Conservation (phyloP, 2,329 filamentous ascomycete genomes). For the Trichophyton schoenleinii region DNA sequence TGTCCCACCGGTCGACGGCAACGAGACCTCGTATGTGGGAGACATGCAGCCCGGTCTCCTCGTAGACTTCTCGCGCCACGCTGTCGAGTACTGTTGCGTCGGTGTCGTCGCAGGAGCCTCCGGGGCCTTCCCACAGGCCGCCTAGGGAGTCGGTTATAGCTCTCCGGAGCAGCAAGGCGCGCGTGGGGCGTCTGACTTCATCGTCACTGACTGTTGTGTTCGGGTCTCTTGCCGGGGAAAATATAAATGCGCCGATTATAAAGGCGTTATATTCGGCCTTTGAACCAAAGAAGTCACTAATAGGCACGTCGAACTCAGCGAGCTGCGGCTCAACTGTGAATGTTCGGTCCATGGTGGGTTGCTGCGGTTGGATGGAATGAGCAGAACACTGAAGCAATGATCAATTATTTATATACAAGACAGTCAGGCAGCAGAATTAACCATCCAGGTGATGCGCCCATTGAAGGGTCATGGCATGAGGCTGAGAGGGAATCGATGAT, state of each 20-base stretch:
- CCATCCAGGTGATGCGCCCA: not conserved
- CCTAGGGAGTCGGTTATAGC: not conserved
- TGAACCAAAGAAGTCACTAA: not conserved
- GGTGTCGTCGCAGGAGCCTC: constrained; percentile 4
- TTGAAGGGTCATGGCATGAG: not conserved
- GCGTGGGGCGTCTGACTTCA: not conserved
- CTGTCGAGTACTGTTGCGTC: constrained; percentile 3
- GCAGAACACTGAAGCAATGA: not conserved
- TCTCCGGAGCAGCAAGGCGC: not conserved
- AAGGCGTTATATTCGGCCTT: not conserved
- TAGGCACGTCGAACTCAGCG: constrained; percentile 1
- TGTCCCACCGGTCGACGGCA: constrained; percentile 1
- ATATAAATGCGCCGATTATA: constrained; percentile 3
- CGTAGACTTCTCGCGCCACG: not conserved
- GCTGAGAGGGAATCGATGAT: not conserved
- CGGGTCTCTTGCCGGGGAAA: not conserved
- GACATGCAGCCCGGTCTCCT: constrained; percentile 6
- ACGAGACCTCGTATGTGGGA: not conserved
- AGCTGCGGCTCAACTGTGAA: not conserved
- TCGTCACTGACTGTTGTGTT: not conserved
- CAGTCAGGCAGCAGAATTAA: not conserved
- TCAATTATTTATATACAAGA: not conserved
- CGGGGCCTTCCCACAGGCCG: constrained; percentile 4
- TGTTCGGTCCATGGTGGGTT: not conserved
- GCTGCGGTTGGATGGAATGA: not conserved